Conservation (phyloP, 257 asterid genomes). For the Asclepias syriaca region DNA sequence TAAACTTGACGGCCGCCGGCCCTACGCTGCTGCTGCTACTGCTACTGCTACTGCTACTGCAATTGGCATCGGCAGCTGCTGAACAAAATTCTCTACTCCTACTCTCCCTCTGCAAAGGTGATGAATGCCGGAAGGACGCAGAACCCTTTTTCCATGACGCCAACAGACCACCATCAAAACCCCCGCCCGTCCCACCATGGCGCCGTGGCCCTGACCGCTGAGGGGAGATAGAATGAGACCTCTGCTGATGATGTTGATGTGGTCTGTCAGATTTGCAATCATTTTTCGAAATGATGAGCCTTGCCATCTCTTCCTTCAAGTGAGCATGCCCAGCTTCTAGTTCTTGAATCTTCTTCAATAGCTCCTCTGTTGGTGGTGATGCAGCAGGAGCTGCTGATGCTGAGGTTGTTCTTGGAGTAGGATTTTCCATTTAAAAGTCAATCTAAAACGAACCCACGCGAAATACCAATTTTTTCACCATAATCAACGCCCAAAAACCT, state of each 20-base stretch:
- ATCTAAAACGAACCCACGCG: conserved; percentile 13
- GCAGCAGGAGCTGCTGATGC: conserved; percentile 18
- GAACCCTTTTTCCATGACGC: conserved; percentile 63
- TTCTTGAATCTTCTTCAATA: conserved; percentile 79
- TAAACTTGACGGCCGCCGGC: conserved; percentile 51
- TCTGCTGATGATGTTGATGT: conserved; percentile 39
- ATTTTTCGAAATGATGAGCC: conserved; percentile 41
- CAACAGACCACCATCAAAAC: conserved; percentile 15
- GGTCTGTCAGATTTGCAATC: conserved; percentile 16
- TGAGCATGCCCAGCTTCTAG: conserved; percentile 76
- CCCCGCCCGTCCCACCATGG: conserved; percentile 25
- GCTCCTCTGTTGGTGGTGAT: conserved; percentile 65
- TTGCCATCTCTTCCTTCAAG: conserved; percentile 75
- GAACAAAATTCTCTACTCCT: conserved; percentile 23
- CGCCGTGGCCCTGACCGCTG: conserved; percentile 51
- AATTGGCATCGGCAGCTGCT: conserved; percentile 13
- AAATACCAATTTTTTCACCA: conserved; percentile 7
- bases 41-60: conserved; percentile 15
- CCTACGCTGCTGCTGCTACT: conserved; percentile 23
- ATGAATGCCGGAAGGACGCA: conserved; percentile 54
- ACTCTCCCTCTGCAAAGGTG: conserved; percentile 81
- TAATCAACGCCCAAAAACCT: not conserved
- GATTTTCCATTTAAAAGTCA: conserved; percentile 4
- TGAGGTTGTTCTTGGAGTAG: conserved; percentile 22
- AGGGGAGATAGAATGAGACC: conserved; percentile 84